phyloP scores from a whole-genome alignment of 1,284 basidiomycete species.

The Moesziomyces sp. region DNA sequence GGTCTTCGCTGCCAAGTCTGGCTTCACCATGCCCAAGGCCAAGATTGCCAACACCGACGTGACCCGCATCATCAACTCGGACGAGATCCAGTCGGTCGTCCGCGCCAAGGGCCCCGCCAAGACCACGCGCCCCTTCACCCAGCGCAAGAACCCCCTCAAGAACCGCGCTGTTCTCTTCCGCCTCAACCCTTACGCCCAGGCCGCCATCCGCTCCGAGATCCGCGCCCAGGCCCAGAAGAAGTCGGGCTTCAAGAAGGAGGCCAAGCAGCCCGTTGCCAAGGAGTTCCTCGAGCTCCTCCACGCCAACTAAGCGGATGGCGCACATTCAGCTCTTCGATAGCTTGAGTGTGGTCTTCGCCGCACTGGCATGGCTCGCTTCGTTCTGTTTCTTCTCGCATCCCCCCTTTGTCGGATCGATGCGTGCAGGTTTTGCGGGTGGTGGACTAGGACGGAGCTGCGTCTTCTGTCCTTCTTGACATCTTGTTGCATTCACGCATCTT shows the following conservation, averaged over 20 bases:
- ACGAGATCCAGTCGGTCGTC: conserved; percentile 77
- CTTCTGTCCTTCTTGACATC: conserved; percentile 1
- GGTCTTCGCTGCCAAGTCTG: conserved; percentile 91
- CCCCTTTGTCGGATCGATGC: conserved; percentile 15
- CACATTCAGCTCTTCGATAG: neutral
- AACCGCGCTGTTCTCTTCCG: conserved; percentile 98
- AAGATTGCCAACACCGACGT: conserved; percentile 98
- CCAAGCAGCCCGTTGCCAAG: conserved; percentile 76
- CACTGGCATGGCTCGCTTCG: conserved; percentile 3
- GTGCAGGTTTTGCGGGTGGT: neutral
- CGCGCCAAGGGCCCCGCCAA: conserved; percentile 83
- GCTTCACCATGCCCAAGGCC: conserved; percentile 72
- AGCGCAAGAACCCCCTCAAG: conserved; percentile 95
- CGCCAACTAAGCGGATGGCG: conserved; percentile 39
- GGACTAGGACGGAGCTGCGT: conserved; percentile 2
- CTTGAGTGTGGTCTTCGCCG: neutral
- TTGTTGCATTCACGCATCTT: conserved; percentile 8
- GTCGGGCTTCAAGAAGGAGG: conserved; percentile 62
- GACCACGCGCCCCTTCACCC: conserved; percentile 94
- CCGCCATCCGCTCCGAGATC: conserved; percentile 63
- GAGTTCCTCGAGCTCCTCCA: conserved; percentile 83
- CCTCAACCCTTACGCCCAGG: conserved; percentile 95
- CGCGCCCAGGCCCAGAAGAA: conserved; percentile 61
- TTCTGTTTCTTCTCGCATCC: conserved; percentile 1
- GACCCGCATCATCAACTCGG: conserved; percentile 92